These are phyloP conservation scores for Lotmaria passim DNA, from an alignment of 208 protist genomes.

Conservation along the genomic window DNA sequence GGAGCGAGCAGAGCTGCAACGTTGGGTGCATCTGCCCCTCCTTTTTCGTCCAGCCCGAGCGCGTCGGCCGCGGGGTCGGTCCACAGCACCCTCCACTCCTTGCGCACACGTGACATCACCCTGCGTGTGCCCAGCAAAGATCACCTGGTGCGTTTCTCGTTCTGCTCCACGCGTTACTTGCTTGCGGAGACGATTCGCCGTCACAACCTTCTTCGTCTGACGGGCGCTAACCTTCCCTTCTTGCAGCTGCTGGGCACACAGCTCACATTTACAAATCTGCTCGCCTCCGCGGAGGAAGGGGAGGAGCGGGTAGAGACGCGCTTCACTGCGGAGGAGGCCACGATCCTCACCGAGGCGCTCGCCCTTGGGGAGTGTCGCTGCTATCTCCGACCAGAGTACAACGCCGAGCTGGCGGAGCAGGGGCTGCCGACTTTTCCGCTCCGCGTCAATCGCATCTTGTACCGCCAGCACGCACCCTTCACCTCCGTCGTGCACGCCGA, in stretches of 20 bases:
- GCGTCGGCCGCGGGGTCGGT: not conserved
- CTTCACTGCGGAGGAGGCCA: conserved; percentile 60
- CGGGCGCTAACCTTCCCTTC: conserved; percentile 41
- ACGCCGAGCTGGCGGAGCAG: conserved; percentile 32
- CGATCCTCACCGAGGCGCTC: conserved; percentile 60
- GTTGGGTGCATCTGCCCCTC: not conserved
- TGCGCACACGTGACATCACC: conserved; percentile 73
- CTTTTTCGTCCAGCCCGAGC: not conserved
- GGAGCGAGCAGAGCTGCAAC: not conserved
- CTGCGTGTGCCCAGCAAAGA: conserved; percentile 57
- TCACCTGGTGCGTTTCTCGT: conserved; percentile 50
- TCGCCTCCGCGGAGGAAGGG: conserved; percentile 59
- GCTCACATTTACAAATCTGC: conserved; percentile 73
- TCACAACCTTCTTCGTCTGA: conserved; percentile 52
- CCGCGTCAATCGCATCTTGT: conserved; percentile 50
- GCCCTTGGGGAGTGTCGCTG: conserved; percentile 82
- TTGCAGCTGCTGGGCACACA: conserved; percentile 67
- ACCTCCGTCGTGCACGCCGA: conserved; percentile 59
- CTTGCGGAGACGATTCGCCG: conserved; percentile 61
- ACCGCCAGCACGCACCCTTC: conserved; percentile 53
- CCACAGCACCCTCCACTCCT: conserved; percentile 34
- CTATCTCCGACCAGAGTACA: conserved; percentile 48
- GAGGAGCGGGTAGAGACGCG: conserved; percentile 77
- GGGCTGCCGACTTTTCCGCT: conserved; percentile 45
- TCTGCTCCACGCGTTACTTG: conserved; percentile 48